Percentiles rank a stretch among this genome's conserved stretches.
Evolutionary conservation across 176 grass and related monocot species (phyloP).

Genomic region (Aegilops sharonensis): DNA sequence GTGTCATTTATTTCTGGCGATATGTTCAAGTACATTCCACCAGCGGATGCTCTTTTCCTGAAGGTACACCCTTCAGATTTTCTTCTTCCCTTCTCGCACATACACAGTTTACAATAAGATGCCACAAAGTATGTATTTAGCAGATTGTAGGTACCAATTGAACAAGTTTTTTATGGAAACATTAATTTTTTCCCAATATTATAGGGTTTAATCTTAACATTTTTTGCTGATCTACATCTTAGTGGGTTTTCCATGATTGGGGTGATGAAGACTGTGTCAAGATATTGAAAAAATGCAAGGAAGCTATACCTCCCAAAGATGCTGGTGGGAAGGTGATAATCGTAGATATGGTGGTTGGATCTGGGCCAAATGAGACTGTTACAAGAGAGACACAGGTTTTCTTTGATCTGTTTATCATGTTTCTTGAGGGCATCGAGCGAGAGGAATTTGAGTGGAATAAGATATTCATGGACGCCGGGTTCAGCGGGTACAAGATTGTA

Average conservation of each 20-base stretch:
- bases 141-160: not conserved
- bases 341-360: constrained; percentile 43
- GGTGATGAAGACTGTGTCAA: constrained; percentile 33
- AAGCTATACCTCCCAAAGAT: constrained; percentile 37
- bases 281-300: constrained; percentile 41
- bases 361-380: not conserved
- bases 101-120: not conserved
- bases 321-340: constrained; percentile 47
- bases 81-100: no score
- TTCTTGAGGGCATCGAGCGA: constrained; percentile 5
- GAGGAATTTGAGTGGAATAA: constrained; percentile 37
- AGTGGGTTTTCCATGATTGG: constrained; percentile 57
- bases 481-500: constrained; percentile 35
- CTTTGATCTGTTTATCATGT: constrained; percentile 44
- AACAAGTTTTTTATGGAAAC: not conserved
- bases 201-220: not conserved
- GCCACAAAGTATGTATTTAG: not conserved
- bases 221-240: not conserved
- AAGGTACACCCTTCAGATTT: no score
- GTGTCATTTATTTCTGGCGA: no score
- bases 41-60: no score
- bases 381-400: constrained; percentile 25
- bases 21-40: no score
- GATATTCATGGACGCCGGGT: constrained; percentile 33
- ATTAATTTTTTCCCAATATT: not conserved